phyloP scores from a whole-genome alignment of 768 basidiomycete genomes.

The Lactarius quietus region DNA sequence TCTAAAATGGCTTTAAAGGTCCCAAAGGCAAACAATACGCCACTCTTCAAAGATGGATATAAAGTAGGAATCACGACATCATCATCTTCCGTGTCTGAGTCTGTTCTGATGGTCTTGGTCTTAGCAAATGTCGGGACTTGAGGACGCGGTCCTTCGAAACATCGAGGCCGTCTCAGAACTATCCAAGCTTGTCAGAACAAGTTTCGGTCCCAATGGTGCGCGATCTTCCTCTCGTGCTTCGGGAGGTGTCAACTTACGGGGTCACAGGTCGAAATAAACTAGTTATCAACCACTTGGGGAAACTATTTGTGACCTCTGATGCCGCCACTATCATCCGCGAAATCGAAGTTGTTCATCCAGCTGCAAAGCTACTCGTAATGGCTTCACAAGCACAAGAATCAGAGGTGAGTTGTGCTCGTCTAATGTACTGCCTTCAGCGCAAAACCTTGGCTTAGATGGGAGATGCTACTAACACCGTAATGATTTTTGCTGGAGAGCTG shows the following conservation, averaged over 20 bases:
- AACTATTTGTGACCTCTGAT: conserved; percentile 96
- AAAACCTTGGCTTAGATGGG: conserved; percentile 62
- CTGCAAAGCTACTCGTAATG: conserved; percentile 99
- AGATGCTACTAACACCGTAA: conserved; percentile 91
- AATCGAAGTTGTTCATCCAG: conserved; percentile 97
- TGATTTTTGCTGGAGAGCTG: conserved; percentile 94
- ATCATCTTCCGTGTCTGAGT: background rate
- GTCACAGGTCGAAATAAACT: conserved; percentile 88
- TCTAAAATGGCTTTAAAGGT: conserved; percentile 85
- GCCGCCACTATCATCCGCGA: conserved; percentile 98
- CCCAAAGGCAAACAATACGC: conserved; percentile 80
- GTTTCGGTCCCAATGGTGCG: conserved; percentile 94
- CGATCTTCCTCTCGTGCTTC: conserved; percentile 21
- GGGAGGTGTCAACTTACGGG: background rate
- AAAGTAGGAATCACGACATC: conserved; percentile 51
- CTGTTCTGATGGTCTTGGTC: conserved; percentile 3
- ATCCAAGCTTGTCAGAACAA: conserved; percentile 91
- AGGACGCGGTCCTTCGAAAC: conserved; percentile 96
- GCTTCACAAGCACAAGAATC: conserved; percentile 94
- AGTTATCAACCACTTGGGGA: conserved; percentile 94
- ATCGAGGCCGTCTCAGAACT: conserved; percentile 95
- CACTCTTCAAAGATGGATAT: conserved; percentile 97
- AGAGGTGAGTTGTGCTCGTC: conserved; percentile 56
- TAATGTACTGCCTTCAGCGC: background rate
- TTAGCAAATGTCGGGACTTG: conserved; percentile 81